phyloP scores from a whole-genome alignment of 345 rosid species.

The Citrus glauca region DNA sequence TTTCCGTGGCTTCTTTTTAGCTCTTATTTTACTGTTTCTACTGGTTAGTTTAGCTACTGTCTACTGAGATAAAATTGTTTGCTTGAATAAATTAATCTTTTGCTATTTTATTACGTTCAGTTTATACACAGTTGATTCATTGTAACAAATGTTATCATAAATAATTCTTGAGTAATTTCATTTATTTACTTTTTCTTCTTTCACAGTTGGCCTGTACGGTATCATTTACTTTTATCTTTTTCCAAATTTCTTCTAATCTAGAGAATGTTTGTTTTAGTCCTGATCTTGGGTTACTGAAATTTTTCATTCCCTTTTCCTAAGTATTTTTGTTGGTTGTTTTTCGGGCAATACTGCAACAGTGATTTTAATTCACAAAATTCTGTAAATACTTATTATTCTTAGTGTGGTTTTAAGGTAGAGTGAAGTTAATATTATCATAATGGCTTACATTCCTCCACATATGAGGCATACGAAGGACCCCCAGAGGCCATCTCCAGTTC shows the following conservation, averaged over 20 bases:
- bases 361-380: neutral
- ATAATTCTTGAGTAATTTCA: neutral
- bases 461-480: slow-evolving; percentile 15
- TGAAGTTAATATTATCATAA: neutral
- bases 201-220: neutral
- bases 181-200: neutral
- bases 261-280: neutral
- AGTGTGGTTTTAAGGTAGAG: neutral
- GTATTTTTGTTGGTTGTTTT: neutral
- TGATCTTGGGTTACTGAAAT: neutral
- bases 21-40: neutral
- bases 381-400: neutral
- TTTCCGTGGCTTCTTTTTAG: neutral
- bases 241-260: neutral
- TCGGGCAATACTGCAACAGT: too few species aligned
- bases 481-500: neutral
- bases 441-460: slow-evolving; percentile 33
- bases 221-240: neutral
- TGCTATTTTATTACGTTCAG: neutral
- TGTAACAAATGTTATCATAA: neutral
- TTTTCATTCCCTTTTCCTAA: neutral
- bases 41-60: neutral
- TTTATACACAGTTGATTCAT: too few species aligned
- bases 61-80: neutral
- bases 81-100: neutral